Evolutionary conservation across 2,329 filamentous ascomycete species (phyloP).

Genomic region (Neofusicoccum ribis): DNA sequence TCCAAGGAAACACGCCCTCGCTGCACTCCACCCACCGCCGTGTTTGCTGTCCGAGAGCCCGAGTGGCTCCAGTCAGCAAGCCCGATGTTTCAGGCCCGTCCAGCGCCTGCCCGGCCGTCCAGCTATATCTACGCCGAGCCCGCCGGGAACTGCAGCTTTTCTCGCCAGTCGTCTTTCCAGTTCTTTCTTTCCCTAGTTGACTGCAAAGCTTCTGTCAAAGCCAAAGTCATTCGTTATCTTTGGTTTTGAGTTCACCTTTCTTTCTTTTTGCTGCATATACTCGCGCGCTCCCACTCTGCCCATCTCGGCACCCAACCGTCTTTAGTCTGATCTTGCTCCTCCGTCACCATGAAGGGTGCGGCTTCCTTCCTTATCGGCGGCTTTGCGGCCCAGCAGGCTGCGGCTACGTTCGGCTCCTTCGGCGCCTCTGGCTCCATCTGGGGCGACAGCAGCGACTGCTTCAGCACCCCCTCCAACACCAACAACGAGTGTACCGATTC

Average conservation of each 20-base stretch:
- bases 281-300: constrained; percentile 25
- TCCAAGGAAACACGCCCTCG: neutral
- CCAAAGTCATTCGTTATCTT: constrained; percentile 41
- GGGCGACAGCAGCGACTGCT: constrained; percentile 54
- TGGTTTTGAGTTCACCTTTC: constrained; percentile 33
- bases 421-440: constrained; percentile 38
- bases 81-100: constrained; percentile 1
- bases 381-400: constrained; percentile 47
- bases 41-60: constrained; percentile 7
- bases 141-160: neutral
- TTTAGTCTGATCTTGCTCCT: constrained; percentile 21
- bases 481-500: constrained; percentile 74
- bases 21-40: neutral
- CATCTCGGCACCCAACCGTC: constrained; percentile 22
- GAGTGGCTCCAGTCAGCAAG: neutral
- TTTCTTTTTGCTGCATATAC: constrained; percentile 22
- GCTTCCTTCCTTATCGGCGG: constrained; percentile 48
- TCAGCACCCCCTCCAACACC: constrained; percentile 68
- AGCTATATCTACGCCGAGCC: constrained; percentile 11
- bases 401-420: constrained; percentile 27
- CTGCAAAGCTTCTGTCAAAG: constrained; percentile 19
- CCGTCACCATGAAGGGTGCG: constrained; percentile 45
- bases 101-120: neutral
- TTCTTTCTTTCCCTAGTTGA: constrained; percentile 7
- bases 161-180: constrained; percentile 2